Evolutionary conservation across 148 eudicot genomes (phyloP), one percentile per base, ranked within the genome.

Genomic region (Amaranthus hypochondriacus): DNA sequence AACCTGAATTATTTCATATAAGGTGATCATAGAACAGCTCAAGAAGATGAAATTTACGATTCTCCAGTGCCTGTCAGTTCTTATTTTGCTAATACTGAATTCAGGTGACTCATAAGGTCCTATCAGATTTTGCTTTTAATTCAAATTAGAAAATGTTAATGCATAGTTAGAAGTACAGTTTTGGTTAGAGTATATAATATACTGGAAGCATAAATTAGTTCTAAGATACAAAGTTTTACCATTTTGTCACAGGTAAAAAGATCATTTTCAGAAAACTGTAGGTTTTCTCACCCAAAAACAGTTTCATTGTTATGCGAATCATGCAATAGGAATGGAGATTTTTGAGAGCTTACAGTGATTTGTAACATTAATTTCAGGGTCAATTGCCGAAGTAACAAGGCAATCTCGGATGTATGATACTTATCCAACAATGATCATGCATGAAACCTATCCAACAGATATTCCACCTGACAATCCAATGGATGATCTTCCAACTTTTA

Each of bases 81-180:
- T 87, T 77, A 70, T 92, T 62, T 81, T 78, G 72, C 77, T 82
- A 57, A 55, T 79, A 73, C 60, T 84, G 62, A 61, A 58, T 47
- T 84, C 92, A 89, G 98, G 98, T 93, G 70, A 88, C 55, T 69
- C 51, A 56, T 52, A 13, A 15, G 68, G 14, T 60, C 42, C 11
- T 2, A 51, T 14, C 10, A 9, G 48, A 60, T 8, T 39, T 14
- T 56, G 7, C 12, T 42, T 56, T 10, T 12, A 7, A 28, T 28
- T 28, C 39, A 28, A 28, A 28, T 28, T 13, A n/a, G 61, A 42
- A 55, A 54, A n/a, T 69, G 28, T 56, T n/a, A 13, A 11, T 7
- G 53, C 53, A 12, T 28, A n/a, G 5, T 62, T 4, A 4, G 0
- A 7, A 48, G 54, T 6, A 7, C 39, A 60, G 3, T 58, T n/a